A percentile compares a stretch with the other conserved stretches of the same genome.
phyloP scores from a whole-genome alignment of 2,329 filamentous ascomycete genomes.

The Ascochyta clinopodiicola region DNA sequence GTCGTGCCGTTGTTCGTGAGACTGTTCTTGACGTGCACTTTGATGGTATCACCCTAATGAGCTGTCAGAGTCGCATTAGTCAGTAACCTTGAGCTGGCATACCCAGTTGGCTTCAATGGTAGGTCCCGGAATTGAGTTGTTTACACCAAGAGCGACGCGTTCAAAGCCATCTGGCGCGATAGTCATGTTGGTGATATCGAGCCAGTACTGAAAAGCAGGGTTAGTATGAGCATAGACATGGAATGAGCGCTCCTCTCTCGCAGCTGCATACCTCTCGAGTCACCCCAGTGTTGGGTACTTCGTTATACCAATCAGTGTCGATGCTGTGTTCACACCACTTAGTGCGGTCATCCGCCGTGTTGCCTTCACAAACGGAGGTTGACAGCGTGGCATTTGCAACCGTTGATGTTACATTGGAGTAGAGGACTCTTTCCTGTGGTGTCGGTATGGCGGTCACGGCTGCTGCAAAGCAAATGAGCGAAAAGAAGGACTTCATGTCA shows the following conservation, averaged over 20 bases:
- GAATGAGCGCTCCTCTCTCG: no score
- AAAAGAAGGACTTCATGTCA: constrained; percentile 16
- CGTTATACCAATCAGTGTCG: constrained; percentile 59
- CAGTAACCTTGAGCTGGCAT: constrained; percentile 42
- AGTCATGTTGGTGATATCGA: constrained; percentile 23
- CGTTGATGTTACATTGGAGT: background rate
- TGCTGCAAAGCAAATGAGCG: constrained; percentile 18
- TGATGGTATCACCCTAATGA: constrained; percentile 35
- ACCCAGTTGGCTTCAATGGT: constrained; percentile 67
- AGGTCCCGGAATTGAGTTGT: constrained; percentile 77
- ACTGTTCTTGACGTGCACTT: constrained; percentile 39
- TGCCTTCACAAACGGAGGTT: constrained; percentile 28
- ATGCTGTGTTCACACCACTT: constrained; percentile 57
- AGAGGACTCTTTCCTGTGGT: background rate
- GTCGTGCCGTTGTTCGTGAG: constrained; percentile 52
- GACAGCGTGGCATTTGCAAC: background rate
- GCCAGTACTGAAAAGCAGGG: constrained; percentile 43
- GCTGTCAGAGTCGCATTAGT: constrained; percentile 22
- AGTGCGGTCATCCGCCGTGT: constrained; percentile 33
- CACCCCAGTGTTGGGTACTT: constrained; percentile 59
- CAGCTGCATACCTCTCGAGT: constrained; percentile 55
- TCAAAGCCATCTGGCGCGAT: constrained; percentile 70
- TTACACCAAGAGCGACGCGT: constrained; percentile 77
- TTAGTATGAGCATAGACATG: background rate
- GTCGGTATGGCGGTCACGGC: constrained; percentile 13